Evolutionary conservation across 2,329 filamentous ascomycete species (phyloP), one percentile per base, ranked within the genome.

Genomic region (Zarea fungicola): DNA sequence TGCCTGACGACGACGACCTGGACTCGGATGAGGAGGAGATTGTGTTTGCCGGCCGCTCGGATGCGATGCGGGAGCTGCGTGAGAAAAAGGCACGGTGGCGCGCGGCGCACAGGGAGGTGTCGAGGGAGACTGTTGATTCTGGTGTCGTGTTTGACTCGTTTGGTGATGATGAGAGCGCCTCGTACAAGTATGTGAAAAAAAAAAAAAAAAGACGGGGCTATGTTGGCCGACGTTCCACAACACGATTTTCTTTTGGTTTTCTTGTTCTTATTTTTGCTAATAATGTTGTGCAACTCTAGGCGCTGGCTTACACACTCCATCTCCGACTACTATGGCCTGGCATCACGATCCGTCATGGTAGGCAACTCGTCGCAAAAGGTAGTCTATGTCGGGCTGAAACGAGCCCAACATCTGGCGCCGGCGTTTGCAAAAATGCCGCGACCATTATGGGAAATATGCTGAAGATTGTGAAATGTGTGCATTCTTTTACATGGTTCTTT

Each of bases 271-370:
- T n/a, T n/a, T n/a, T n/a, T n/a, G n/a, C n/a, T n/a, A n/a, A n/a
- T n/a, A n/a, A n/a, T n/a, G n/a, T n/a, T n/a, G n/a, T n/a, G n/a
- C n/a, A n/a, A n/a, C n/a, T n/a, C 37, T 16, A 92, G 87, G 56
- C 87, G 92, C 55, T 97, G 91, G 87, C 80, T 97, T 47, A 89
- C 95, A 1, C 91, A 97, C 67, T 87, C 88, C 50, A 91, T 97
- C 54, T 92, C 89, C 9, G 81, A 85, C 34, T 97, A 97, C 66
- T 97, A 97, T 63, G 91, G 90, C 37, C 77, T 96, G 49, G 80
- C 83, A 52, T 96, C 91, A 18, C 89, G 84, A 72, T 91, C 87
- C 5, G 80, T 92, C 52, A 86, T 85, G 0, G 77, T 85, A 1
- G 83, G 83, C 26, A 75, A 82, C 55, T 85, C 89, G 3, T 78